Base-by-base conservation (phyloP, 495 filamentous ascomycete species). In the Podospora appendiculata region DNA sequence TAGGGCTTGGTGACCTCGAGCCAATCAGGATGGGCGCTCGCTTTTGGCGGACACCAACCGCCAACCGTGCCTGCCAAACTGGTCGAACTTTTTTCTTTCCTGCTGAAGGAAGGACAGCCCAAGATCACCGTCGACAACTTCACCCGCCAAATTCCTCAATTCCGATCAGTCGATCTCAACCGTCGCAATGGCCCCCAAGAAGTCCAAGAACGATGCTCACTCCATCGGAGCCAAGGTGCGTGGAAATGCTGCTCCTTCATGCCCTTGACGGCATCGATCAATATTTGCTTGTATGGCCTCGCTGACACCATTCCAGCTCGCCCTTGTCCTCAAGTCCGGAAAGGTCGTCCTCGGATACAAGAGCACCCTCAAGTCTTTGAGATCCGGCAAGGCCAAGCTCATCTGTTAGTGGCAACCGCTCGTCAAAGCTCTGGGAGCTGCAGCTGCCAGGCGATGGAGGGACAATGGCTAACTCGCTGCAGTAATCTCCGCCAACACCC, bases 291-390 rank as follows among this genome's bases (percentile, higher is more conserved):
- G 14, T 42, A 32, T 12, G 53, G 41, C 36, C 8, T 45, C 32
- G 35, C 52, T 61, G 41, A 55, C 44, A 16, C 12, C 10, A 1
- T 14, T 44, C 51, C 59, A 72, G 62, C 78, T 93, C 58, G 88
- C 88, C 66, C 83, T 96, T 72, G 91, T 96, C 55, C 93, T 96
- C 87, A 96, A 95, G 82, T 88, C 84, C 54, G 91, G 90, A 62
- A 95, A 95, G 78, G 85, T 66, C 50, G 61, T 65, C 32, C 57
- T 95, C 58, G 93, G 93, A 61, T 93, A 94, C 83, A 91, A 94
- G 75, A 91, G 87, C 54, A 95, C 90, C 65, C 86, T 97, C 71
- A 98, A 98, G 85, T 84, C 83, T 51, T 85, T 98, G 61, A 90
- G 93, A 66, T 83, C 82, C 49, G 86, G 87, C 66, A 90, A 90